Conservation (phyloP, 371 early-diverging fungal species). For the Umbelopsis sp. region DNA sequence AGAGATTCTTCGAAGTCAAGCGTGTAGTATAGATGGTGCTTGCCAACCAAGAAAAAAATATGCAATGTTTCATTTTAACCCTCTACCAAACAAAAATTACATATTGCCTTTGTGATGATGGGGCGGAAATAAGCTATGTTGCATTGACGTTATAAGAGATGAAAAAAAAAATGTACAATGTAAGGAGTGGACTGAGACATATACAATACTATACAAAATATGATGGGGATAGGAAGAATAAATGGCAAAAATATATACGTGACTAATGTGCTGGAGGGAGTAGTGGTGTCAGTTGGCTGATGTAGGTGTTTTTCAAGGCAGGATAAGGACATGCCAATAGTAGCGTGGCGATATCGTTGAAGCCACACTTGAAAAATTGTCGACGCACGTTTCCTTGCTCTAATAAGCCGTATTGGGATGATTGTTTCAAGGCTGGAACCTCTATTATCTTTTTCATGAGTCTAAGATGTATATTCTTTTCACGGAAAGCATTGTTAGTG, state of each 20-base stretch:
- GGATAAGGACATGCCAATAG: conserved; percentile 64
- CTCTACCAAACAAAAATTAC: background rate
- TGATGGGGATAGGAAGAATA: background rate
- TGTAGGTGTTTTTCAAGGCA: conserved; percentile 50
- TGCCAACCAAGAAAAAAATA: background rate
- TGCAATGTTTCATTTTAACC: conserved; percentile 12
- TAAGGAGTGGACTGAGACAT: background rate
- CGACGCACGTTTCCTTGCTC: conserved; percentile 52
- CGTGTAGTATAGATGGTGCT: conserved; percentile 60
- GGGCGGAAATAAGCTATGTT: too few relatives aligned
- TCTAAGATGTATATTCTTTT: conserved; percentile 45
- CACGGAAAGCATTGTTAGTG: background rate
- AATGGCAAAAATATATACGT: background rate
- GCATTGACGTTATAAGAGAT: background rate
- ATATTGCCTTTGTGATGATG: background rate
- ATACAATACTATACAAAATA: conserved; percentile 18
- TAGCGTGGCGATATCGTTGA: conserved; percentile 46
- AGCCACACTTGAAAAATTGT: conserved; percentile 53
- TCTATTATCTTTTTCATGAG: conserved; percentile 49
- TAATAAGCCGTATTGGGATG: conserved; percentile 33
- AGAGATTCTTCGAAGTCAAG: conserved; percentile 79
- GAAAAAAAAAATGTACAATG: background rate
- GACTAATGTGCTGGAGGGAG: conserved; percentile 30
- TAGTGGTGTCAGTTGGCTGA: conserved; percentile 42
- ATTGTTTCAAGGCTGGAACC: conserved; percentile 39